A percentile compares a stretch with the other conserved stretches of the same genome.
Evolutionary conservation across 768 basidiomycete genomes (phyloP).

Genomic region (Boletus eberwhitei): DNA sequence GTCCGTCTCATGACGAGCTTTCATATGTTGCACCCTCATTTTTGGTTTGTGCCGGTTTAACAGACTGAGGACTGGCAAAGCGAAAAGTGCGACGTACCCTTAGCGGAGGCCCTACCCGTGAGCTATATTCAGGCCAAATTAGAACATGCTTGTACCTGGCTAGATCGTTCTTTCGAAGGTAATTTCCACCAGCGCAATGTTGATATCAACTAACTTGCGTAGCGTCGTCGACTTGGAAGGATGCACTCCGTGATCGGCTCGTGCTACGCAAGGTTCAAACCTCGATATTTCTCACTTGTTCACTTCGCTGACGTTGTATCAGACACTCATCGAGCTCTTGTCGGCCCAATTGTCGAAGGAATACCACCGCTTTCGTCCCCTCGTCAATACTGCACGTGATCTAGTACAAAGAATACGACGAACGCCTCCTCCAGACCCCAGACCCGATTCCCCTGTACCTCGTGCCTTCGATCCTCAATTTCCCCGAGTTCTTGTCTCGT

Average conservation of each 20-base stretch:
- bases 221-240: conserved; percentile 50
- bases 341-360: conserved; percentile 26
- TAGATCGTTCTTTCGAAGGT: conserved; percentile 47
- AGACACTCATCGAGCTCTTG: conserved; percentile 28
- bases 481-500: conserved; percentile 61
- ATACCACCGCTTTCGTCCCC: conserved; percentile 18
- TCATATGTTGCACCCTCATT: conserved; percentile 12
- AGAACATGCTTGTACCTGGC: conserved; percentile 62
- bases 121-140: conserved; percentile 50
- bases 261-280: conserved; percentile 53
- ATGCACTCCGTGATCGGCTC: conserved; percentile 51
- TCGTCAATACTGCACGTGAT: conserved; percentile 19
- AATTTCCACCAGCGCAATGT: background rate
- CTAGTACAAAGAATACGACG: conserved; percentile 11
- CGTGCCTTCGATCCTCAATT: conserved; percentile 66
- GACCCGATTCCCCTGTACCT: conserved; percentile 44
- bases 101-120: conserved; percentile 63
- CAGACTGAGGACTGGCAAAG: conserved; percentile 88
- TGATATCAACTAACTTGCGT: conserved; percentile 6
- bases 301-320: conserved; percentile 4
- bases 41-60: conserved; percentile 4
- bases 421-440: conserved; percentile 36
- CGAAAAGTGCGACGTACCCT: conserved; percentile 80
- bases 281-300: background rate
- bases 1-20: conserved; percentile 43